Evolutionary conservation across 805 yeast genomes (phyloP).

Genomic region (Wickerhamomyces ciferrii): DNA sequence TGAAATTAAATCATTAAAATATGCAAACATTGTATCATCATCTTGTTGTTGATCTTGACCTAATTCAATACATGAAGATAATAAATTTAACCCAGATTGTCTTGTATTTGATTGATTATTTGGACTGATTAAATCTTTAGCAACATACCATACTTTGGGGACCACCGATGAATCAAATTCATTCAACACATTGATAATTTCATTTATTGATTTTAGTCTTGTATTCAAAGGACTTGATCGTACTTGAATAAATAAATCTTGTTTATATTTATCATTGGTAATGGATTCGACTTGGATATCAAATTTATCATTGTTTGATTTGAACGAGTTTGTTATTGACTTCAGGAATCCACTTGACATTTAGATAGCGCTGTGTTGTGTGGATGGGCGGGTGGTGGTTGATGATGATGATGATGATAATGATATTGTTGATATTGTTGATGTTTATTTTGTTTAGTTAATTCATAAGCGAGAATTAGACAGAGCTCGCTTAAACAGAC

Average conservation of each 20-base stretch:
- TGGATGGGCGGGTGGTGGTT: too few species aligned
- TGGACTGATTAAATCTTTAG: constrained; percentile 44
- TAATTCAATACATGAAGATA: constrained; percentile 59
- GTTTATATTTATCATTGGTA: constrained; percentile 37
- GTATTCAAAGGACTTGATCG: constrained; percentile 29
- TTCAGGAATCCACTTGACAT: constrained; percentile 19
- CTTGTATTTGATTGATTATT: constrained; percentile 29
- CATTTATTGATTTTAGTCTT: constrained; percentile 46
- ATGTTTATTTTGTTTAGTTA: too few species aligned
- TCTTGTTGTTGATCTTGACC: constrained; percentile 36
- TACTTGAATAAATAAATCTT: constrained; percentile 32
- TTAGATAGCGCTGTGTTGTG: too few species aligned
- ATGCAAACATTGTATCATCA: constrained; percentile 43
- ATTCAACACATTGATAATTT: constrained; percentile 44
- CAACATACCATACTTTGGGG: constrained; percentile 74
- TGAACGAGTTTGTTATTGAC: constrained; percentile 20
- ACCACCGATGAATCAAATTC: constrained; percentile 51
- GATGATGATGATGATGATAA: too few species aligned
- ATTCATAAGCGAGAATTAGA: too few species aligned
- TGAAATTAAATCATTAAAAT: constrained; percentile 52
- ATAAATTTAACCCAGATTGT: constrained; percentile 45
- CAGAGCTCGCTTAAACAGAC: too few species aligned
- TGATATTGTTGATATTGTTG: too few species aligned
- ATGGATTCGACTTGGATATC: too few species aligned
- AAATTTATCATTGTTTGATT: constrained; percentile 15